Evolutionary conservation across 202 grass and related monocot species (phyloP), one percentile per base, ranked within the genome.

Genomic region (Hordeum pubiflorum): DNA sequence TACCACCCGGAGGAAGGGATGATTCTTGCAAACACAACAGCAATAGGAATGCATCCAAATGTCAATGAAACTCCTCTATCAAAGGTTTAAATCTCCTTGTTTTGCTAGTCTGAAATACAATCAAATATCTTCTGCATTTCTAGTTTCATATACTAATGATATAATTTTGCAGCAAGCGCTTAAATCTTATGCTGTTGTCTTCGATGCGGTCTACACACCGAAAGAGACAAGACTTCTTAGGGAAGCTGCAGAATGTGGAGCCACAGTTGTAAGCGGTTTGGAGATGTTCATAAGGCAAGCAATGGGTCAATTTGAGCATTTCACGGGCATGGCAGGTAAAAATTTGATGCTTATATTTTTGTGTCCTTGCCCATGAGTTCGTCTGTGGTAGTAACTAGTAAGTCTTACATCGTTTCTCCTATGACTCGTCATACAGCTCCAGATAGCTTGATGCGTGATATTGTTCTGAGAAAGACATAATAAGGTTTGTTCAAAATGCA

Each of bases 221-320:
- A 95, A 93, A 84, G 96, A 93, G 82, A 98, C 92, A 2, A 92
- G 92, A 84, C 96, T 98, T 84, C 79, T 98, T 34, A 83, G 84
- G 48, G 96, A 95, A 91, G 90, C 96, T 17, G 78, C 77, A 57
- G 96, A 98, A 65, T 91, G 88, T 8, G 96, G 96, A 71, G 87
- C 85, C 15, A 88, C 79, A 36, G 90, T 95, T 76, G 96, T 98
- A 82, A 98, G 96, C 7, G 96, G 96, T 76, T 58, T 93, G 20
- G 96, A 98, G 86, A 98, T 98, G 96, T 98, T 98, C 72, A 95
- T 91, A 72, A 93, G 96, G 83, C 96, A 95, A 87, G 92, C 92
- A 63, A 89, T 91, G 90, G 86, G 90, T 26, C 96, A 98, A 78
- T 98, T 95, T 61, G 96, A 98, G 81, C 80, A 89, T 80, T 98